Conservation (phyloP, 2,329 filamentous ascomycete genomes). For the Trichoderma polysporum region DNA sequence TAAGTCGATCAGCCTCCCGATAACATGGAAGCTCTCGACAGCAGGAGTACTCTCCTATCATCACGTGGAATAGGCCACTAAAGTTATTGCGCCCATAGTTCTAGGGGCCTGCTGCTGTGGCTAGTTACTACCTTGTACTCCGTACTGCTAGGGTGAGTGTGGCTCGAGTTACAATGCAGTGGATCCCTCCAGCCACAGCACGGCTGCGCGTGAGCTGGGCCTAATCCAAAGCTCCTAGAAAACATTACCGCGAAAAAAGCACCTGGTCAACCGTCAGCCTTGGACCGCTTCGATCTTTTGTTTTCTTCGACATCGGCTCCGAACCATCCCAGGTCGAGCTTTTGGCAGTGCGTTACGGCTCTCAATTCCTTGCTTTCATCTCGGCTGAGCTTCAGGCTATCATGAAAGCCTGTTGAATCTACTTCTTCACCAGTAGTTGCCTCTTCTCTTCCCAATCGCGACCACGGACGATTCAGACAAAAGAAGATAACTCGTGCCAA, state of each 20-base stretch:
- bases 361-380: background rate
- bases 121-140: background rate
- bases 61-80: constrained; percentile 15
- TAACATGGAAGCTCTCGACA: constrained; percentile 10
- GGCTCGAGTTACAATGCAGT: background rate
- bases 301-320: background rate
- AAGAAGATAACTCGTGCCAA: background rate
- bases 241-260: constrained; percentile 22
- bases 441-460: constrained; percentile 3
- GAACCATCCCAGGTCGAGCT: constrained; percentile 6
- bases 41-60: background rate
- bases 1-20: background rate
- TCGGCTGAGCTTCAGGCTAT: background rate
- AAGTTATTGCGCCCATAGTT: background rate
- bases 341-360: background rate
- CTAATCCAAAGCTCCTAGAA: constrained; percentile 11
- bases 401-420: constrained; percentile 21
- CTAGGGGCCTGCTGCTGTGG: background rate
- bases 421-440: background rate
- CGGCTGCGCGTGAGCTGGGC: constrained; percentile 18
- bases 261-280: constrained; percentile 11
- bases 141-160: no score
- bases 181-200: constrained; percentile 18
- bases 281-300: constrained; percentile 9
- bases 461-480: constrained; percentile 9